Evolutionary conservation across 2,329 filamentous ascomycete species (phyloP).

Genomic region (Phaeoacremonium minimum): DNA sequence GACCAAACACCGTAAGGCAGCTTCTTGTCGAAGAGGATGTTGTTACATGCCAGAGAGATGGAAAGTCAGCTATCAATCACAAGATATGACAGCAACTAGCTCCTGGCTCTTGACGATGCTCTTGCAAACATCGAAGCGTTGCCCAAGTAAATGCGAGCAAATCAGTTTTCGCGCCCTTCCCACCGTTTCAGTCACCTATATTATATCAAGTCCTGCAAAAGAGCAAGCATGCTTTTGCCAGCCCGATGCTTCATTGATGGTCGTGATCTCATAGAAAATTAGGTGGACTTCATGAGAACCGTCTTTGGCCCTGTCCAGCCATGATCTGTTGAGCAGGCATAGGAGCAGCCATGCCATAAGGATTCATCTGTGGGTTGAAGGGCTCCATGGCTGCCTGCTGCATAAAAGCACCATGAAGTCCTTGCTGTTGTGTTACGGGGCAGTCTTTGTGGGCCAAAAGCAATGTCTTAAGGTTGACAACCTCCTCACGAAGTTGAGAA

Average conservation of each 20-base stretch:
- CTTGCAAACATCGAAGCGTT: background rate
- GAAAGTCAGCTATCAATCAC: too few relatives aligned
- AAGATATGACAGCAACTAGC: too few relatives aligned
- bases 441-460: slow-evolving; percentile 95
- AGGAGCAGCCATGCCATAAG: slow-evolving; percentile 52
- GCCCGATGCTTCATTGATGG: too few relatives aligned
- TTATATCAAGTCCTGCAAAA: background rate
- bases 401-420: slow-evolving; percentile 56
- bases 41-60: background rate
- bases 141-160: background rate
- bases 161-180: background rate
- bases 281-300: slow-evolving; percentile 48
- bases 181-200: background rate
- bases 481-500: slow-evolving; percentile 80
- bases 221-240: too few relatives aligned
- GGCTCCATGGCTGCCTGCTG: slow-evolving; percentile 48
- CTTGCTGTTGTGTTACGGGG: slow-evolving; percentile 84
- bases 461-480: slow-evolving; percentile 90
- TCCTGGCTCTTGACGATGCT: too few relatives aligned
- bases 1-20: background rate
- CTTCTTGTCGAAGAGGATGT: background rate
- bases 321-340: slow-evolving; percentile 51
- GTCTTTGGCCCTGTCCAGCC: slow-evolving; percentile 51
- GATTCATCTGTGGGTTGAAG: slow-evolving; percentile 52
- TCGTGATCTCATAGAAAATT: too few relatives aligned